These are phyloP conservation scores for Avena eriantha DNA, from an alignment of 176 grass and related monocot genomes.

Conservation along the genomic window DNA sequence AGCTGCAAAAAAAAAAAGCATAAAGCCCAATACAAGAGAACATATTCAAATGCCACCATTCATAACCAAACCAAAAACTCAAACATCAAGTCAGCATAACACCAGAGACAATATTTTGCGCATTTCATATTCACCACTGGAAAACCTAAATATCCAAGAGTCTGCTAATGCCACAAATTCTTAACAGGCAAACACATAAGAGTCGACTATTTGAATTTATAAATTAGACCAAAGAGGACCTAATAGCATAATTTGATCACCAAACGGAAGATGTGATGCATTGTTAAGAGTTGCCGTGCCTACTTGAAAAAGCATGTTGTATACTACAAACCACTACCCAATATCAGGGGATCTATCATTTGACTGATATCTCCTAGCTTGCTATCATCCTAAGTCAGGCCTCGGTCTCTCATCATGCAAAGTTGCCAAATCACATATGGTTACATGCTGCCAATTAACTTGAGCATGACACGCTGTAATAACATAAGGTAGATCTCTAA, in stretches of 20 bases:
- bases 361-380: neutral
- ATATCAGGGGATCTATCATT: neutral
- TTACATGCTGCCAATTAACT: slow-evolving; percentile 8
- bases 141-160: neutral
- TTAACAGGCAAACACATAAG: neutral
- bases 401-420: slow-evolving; percentile 1
- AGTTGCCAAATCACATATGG: slow-evolving; percentile 18
- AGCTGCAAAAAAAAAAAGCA: slow-evolving; percentile 7
- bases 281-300: neutral
- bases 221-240: neutral
- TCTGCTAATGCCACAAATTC: neutral
- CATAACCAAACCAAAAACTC: slow-evolving; percentile 15
- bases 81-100: neutral
- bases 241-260: neutral
- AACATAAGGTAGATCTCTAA: neutral
- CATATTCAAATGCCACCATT: slow-evolving; percentile 13
- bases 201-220: neutral
- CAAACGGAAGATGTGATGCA: neutral
- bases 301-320: neutral
- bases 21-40: neutral
- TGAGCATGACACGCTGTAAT: neutral
- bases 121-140: neutral
- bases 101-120: neutral
- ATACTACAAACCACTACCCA: neutral
- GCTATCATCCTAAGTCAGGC: slow-evolving; percentile 8